Evolutionary conservation across 2,329 filamentous ascomycete genomes (phyloP).

Genomic region (Blumeria hordei): DNA sequence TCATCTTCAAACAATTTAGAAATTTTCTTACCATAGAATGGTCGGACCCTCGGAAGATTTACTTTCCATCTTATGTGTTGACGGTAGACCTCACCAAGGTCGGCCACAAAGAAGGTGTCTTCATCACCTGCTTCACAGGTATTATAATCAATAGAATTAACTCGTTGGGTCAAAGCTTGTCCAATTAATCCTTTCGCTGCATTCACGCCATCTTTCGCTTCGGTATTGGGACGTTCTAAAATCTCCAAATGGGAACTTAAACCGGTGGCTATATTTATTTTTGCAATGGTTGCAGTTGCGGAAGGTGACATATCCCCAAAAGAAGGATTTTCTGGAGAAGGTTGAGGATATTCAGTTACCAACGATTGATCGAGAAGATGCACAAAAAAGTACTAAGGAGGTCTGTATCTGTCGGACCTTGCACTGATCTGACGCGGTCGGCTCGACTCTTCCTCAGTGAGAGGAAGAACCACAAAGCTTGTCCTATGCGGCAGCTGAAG

Average conservation of each 20-base stretch:
- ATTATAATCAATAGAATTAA: conserved; percentile 66
- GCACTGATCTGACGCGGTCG: conserved; percentile 83
- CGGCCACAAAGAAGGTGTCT: conserved; percentile 94
- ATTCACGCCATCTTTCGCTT: conserved; percentile 11
- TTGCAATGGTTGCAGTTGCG: conserved; percentile 29
- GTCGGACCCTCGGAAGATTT: conserved; percentile 76
- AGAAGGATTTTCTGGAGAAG: conserved; percentile 4
- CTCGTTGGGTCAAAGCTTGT: conserved; percentile 63
- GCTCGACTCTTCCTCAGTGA: conserved; percentile 97
- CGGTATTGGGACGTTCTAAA: conserved; percentile 10
- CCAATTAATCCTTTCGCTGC: conserved; percentile 60
- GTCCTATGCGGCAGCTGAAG: conserved; percentile 99
- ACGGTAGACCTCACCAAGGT: conserved; percentile 94
- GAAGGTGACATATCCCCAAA: conserved; percentile 39
- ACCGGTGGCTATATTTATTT: conserved; percentile 14
- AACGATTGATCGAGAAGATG: conserved; percentile 1
- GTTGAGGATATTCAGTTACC: background rate
- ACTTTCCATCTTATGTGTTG: conserved; percentile 97
- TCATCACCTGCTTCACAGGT: conserved; percentile 79
- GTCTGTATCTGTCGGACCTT: conserved; percentile 83
- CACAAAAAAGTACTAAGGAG: conserved; percentile 49
- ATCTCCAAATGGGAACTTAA: conserved; percentile 12
- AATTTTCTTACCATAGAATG: conserved; percentile 58
- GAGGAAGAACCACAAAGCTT: conserved; percentile 96
- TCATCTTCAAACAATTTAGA: background rate